These are phyloP conservation scores for Neurospora sp. DNA, from an alignment of 2,329 filamentous ascomycete species.

Conservation along the genomic window DNA sequence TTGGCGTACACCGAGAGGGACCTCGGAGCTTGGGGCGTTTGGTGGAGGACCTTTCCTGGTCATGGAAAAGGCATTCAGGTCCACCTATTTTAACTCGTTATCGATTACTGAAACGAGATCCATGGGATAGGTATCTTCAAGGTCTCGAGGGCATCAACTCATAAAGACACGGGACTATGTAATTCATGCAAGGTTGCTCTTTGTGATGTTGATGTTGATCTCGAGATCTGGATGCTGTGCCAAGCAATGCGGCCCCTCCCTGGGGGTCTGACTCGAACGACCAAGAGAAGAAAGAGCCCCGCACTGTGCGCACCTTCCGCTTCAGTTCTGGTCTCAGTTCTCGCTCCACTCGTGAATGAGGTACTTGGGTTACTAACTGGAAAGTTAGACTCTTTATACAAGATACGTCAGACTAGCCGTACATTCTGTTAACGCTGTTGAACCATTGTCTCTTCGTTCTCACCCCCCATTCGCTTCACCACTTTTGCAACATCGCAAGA, in stretches of 20 bases:
- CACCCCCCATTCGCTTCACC: background rate
- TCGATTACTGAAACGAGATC: background rate
- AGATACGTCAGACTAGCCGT: background rate
- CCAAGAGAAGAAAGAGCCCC: background rate
- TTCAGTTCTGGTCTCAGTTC: background rate
- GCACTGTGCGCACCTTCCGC: background rate
- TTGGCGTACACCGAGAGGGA: background rate
- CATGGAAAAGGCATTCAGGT: background rate
- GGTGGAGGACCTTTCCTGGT: background rate
- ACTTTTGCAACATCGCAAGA: background rate
- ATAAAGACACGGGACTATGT: background rate
- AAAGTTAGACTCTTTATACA: background rate
- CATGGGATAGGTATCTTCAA: background rate
- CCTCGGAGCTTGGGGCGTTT: background rate
- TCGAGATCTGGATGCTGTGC: background rate
- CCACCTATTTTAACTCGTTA: background rate
- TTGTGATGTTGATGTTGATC: background rate
- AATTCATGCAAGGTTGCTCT: background rate
- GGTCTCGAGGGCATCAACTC: background rate
- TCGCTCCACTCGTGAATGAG: background rate
- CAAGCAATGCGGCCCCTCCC: background rate
- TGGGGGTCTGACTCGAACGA: background rate
- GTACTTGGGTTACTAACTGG: background rate
- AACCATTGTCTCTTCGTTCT: background rate
- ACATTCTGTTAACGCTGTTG: background rate